Evolutionary conservation across 78 protist species (phyloP), one percentile per base, ranked within the genome.

Genomic region (Fonticula alba): DNA sequence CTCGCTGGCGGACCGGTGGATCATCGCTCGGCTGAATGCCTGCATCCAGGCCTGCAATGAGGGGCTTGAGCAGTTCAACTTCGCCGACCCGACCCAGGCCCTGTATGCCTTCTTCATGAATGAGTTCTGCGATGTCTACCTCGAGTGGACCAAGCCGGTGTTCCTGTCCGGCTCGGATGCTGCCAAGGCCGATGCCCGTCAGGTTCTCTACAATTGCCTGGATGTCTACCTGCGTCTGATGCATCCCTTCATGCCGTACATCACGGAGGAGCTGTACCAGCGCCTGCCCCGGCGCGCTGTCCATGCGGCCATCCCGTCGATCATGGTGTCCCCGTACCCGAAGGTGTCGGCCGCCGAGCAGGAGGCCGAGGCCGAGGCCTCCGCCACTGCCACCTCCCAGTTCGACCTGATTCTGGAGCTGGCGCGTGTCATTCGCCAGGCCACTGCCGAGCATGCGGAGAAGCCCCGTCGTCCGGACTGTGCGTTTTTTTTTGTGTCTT

Each of bases 201-300:
- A 64, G 26, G 76, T 72, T 31, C 38, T 85, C 29, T 24, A 40
- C 22, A 50, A 6, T 7, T 31, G 57, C 22, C 27, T 85, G 22
- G 83, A 80, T 50, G 9, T 14, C 0, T 29, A 51, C 35, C 68
- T 89, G 1, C 70, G 87, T 32, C 36, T 87, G 55, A 38, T 77
- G 26, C 96, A 91, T 61, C 96, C 96, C 32, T 73, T 84, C 66
- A 85, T 91, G 86, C 96, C 96, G 60, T 91, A 68, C 50, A 32
- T 86, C 17, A 80, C 94, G 22, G 96, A 91, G 76, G 82, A 74
- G 59, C 47, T 82, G 38, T 83, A 78, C 66, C 70, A 60, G 56
- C 27, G 36, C 56, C 54, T 50, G 27, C 54, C 54, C 10, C 54
- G 19, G 27, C 54, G 54, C 54, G n/a, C n/a, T n/a, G n/a, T n/a